Evolutionary conservation across 106 monocot species (phyloP), one percentile per base, ranked within the genome.

Genomic region (Ottelia alismoides): DNA sequence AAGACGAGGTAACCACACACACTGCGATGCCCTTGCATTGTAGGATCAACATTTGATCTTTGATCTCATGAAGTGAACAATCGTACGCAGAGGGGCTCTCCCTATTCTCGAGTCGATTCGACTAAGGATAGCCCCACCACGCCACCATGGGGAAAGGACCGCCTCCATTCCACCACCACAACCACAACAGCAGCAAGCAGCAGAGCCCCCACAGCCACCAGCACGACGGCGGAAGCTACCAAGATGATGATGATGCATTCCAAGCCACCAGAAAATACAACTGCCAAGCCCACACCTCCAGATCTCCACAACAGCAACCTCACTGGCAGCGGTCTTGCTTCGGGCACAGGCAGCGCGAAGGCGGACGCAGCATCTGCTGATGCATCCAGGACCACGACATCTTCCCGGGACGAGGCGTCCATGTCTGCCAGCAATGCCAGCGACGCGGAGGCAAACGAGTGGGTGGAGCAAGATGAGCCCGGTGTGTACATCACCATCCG

Each of bases 391-490:
- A 78, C 81, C 45, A 88, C 94, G 0, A 85, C 88, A 0, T 85
- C 84, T 6, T 84, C 84, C 0, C 70, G 88, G 45, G 94, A 84
- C 30, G 88, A 88, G 53, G 83, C 72, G 24, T 92, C 82, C 16
- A 20, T 92, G 31, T 92, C 92, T 22, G 52, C 75, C 43, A 92
- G 92, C 79, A 92, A 92, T 44, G 79, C 82, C 0, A 83, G 92
- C 11, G 92, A 92, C 9, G 25, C 62, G 44, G 96, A 98, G 58
- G 47, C 62, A 47, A 69, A 75, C 16, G 96, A 98, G 76, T 98
- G 96, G 96, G 89, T 98, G 64, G 89, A 85, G 58, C 73, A 98
- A 64, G 96, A 98, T 44, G 78, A 89, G 49, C 89, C 96, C 7
- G 96, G 96, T 0, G 96, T 98, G 10, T 89, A 76, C 56, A 79